phyloP scores from a whole-genome alignment of 495 filamentous ascomycete genomes.

The Daldinia caldariorum region DNA sequence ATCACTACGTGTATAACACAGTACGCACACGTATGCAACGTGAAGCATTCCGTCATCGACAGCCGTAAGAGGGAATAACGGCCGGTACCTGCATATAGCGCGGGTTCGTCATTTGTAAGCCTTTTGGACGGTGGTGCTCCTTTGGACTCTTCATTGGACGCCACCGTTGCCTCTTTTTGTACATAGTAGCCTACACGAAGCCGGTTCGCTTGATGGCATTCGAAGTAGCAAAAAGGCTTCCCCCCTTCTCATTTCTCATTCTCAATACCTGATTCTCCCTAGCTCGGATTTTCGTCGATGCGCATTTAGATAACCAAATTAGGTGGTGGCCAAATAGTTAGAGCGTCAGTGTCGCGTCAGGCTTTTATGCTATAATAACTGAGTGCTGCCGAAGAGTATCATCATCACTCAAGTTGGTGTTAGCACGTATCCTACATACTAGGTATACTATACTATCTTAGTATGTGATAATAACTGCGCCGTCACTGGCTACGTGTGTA shows the following conservation, averaged over 20 bases:
- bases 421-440: conserved; percentile 35
- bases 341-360: conserved; percentile 25
- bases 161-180: conserved; percentile 12
- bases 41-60: conserved; percentile 38
- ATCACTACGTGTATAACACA: conserved; percentile 26
- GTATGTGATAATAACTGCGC: background rate
- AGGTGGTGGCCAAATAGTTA: background rate
- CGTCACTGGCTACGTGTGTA: background rate
- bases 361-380: conserved; percentile 1
- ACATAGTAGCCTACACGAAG: background rate
- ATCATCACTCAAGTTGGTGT: conserved; percentile 24
- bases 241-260: background rate
- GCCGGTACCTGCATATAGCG: conserved; percentile 48
- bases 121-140: background rate
- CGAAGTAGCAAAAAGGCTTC: background rate
- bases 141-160: conserved; percentile 21
- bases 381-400: conserved; percentile 23
- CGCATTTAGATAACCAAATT: conserved; percentile 1
- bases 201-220: conserved; percentile 1
- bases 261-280: background rate
- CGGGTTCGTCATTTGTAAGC: conserved; percentile 29
- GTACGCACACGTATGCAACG: conserved; percentile 31
- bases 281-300: conserved; percentile 3
- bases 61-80: conserved; percentile 36
- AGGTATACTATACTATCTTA: too few relatives aligned